Evolutionary conservation across 805 yeast species (phyloP).

Genomic region (Wickerhamomyces canadensis): DNA sequence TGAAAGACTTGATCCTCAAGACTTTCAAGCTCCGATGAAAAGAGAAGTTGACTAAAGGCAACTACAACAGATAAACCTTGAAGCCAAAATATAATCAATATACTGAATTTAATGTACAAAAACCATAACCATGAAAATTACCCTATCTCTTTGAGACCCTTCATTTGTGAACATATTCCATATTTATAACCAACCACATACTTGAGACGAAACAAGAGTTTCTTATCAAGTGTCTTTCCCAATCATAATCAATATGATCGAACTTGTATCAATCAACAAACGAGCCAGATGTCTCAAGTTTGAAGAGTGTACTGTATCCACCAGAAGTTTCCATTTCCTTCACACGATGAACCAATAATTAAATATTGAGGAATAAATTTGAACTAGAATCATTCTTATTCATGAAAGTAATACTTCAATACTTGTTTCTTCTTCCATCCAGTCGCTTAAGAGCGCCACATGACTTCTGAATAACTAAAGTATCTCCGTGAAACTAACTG

Average conservation of each 20-base stretch:
- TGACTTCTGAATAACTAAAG: conserved; percentile 5
- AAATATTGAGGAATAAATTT: too few relatives aligned
- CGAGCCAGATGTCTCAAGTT: conserved; percentile 23
- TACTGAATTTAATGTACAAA: too few relatives aligned
- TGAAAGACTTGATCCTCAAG: conserved; percentile 28
- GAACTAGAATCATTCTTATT: too few relatives aligned
- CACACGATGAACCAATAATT: too few relatives aligned
- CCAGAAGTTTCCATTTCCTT: too few relatives aligned
- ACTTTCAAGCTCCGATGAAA: conserved; percentile 15
- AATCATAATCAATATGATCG: too few relatives aligned
- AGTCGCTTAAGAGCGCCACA: conserved; percentile 27
- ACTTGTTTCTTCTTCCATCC: conserved; percentile 8
- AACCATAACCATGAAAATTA: not conserved
- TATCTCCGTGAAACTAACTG: not conserved
- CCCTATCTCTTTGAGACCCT: too few relatives aligned
- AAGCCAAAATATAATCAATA: not conserved
- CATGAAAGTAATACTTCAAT: not conserved
- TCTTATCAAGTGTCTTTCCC: not conserved
- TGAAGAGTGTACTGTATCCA: conserved; percentile 5
- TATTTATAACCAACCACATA: not conserved
- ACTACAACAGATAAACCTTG: not conserved
- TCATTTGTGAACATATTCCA: not conserved
- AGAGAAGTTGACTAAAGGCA: too few relatives aligned
- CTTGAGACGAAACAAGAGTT: not conserved
- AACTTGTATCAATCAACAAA: conserved; percentile 1